Conservation (phyloP, 257 asterid species). For the Scutellaria baicalensis region DNA sequence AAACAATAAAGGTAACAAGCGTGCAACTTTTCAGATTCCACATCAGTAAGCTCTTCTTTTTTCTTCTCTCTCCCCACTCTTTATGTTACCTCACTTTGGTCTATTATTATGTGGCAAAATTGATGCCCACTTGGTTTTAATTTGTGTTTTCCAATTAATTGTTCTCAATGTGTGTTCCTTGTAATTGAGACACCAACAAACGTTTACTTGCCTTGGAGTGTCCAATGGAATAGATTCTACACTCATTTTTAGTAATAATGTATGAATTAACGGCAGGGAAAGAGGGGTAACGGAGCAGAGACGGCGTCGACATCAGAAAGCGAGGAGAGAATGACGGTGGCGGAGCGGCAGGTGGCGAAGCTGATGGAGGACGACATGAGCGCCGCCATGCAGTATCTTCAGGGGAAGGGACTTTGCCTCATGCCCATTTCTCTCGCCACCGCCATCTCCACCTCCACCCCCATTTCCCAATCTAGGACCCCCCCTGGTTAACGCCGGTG, state of each 20-base stretch:
- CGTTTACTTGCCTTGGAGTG: too few relatives aligned
- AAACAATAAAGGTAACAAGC: slow-evolving; percentile 53
- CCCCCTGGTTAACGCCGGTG: slow-evolving; percentile 21
- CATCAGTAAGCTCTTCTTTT: background rate
- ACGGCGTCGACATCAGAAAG: slow-evolving; percentile 42
- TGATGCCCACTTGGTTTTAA: too few relatives aligned
- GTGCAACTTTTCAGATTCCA: slow-evolving; percentile 46
- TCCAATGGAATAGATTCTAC: too few relatives aligned
- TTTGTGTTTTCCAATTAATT: too few relatives aligned
- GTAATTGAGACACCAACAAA: too few relatives aligned
- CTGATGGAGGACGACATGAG: slow-evolving; percentile 84
- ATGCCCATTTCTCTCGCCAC: slow-evolving; percentile 88
- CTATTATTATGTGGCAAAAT: too few relatives aligned
- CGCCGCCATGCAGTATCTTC: slow-evolving; percentile 86
- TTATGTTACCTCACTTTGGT: too few relatives aligned
- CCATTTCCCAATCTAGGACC: slow-evolving; percentile 18
- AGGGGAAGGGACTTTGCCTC: slow-evolving; percentile 80
- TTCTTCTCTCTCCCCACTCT: too few relatives aligned
- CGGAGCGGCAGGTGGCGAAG: slow-evolving; percentile 83
- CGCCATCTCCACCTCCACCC: slow-evolving; percentile 61
- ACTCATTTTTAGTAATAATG: too few relatives aligned
- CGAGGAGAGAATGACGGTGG: slow-evolving; percentile 40
- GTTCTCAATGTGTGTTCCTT: too few relatives aligned
- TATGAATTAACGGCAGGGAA: slow-evolving; percentile 23
- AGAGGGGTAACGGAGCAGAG: slow-evolving; percentile 32